Base-by-base conservation (phyloP, 2,329 filamentous ascomycete genomes). In the Epichloe sylvatica region DNA sequence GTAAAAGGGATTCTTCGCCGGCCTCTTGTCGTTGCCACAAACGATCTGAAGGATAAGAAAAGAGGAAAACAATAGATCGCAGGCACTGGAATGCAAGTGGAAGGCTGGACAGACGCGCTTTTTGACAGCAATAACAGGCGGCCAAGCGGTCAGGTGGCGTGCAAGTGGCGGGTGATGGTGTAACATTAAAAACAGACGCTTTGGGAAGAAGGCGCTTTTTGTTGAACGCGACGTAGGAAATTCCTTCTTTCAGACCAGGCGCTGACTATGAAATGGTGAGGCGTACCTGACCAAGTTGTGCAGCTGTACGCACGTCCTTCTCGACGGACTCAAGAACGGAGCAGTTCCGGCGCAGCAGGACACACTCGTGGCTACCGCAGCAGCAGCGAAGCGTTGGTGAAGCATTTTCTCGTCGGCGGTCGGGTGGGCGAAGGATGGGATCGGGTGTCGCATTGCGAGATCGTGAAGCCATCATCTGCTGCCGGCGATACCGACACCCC, bases 241-340 rank as follows among this genome's bases (percentile, higher is more conserved):
- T 45, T 15, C 13, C 33, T 23, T 13, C 30, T n/a, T 4, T 37
- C 9, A 35, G 19, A 34, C 19, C 34, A 25, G 15, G 37, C 17
- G 21, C 30, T 8, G 36, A 19, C 25, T 19, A 33, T 6, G 19
- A 19, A 23, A 38, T 35, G 9, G n/a, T 19, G 25, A 40, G 33
- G 42, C 86, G 64, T 83, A 96, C 91, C 85, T 96, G 86, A 56
- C 92, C 92, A 59, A 96, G 77, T 63, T 84, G 78, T 45, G 89
- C 92, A 39, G 92, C 92, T 47, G 80, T 87, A 59, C 83, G 81
- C 49, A 96, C 85, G 69, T 96, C 87, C 59, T 83, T 84, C 68
- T 97, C 91, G 55, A 97, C 76, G 53, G 79, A 83, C 58, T 87
- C 82, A 44, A 97, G 74, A 54, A 88, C 75, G 43, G 77, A 75